These are phyloP conservation scores for barley (Hordeum vulgare) DNA, from an alignment of 176 grass and related monocot species.

Conservation along the genomic window MorexV3_pseudomolecules_assembly NC_058519.1:388612901-388613400, in stretches of 20 bases:
- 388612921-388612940: slow-evolving; percentile 53
- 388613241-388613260: too few relatives aligned
- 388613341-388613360: slow-evolving; percentile 60
- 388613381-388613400: slow-evolving; percentile 61
- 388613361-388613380: slow-evolving; percentile 65
- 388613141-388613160: too few relatives aligned
- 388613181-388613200: too few relatives aligned
- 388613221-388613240: too few relatives aligned
- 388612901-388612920: slow-evolving; percentile 46
- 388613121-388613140: too few relatives aligned
- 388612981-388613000: slow-evolving; percentile 97
- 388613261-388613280: slow-evolving; percentile 54
- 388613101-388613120: not conserved
- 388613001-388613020: slow-evolving; percentile 93
- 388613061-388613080: slow-evolving; percentile 68
- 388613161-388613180: too few relatives aligned
- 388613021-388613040: slow-evolving; percentile 67
- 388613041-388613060: slow-evolving; percentile 87
- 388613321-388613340: slow-evolving; percentile 36
- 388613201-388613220: too few relatives aligned
- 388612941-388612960: too few relatives aligned
- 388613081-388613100: slow-evolving; percentile 6
- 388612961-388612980: too few relatives aligned
- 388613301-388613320: slow-evolving; percentile 48
- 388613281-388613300: slow-evolving; percentile 68